Percentiles rank a stretch among this genome's conserved stretches.
These are phyloP conservation scores for Huntiella decipiens DNA, from an alignment of 2,329 filamentous ascomycete species.

Conservation along the genomic window DNA sequence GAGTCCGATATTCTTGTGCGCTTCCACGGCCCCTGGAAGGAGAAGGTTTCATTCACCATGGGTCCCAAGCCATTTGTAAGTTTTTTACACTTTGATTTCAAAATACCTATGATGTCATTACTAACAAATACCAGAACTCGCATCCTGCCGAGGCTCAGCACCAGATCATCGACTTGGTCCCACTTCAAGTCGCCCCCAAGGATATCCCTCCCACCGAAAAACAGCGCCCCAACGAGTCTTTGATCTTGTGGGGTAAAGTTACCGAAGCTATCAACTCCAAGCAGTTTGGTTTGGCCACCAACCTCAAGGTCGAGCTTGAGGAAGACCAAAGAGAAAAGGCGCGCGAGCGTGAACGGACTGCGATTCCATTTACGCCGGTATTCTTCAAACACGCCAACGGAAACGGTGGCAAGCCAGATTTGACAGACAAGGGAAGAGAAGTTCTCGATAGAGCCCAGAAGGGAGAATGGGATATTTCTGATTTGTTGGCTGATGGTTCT, in stretches of 20 bases:
- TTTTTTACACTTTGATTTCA: conserved; percentile 12
- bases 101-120: conserved; percentile 1
- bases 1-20: conserved; percentile 67
- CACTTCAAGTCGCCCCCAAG: conserved; percentile 64
- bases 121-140: conserved; percentile 19
- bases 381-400: conserved; percentile 55
- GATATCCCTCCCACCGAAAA: conserved; percentile 54
- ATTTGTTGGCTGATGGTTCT: conserved; percentile 19
- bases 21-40: conserved; percentile 74
- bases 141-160: conserved; percentile 40
- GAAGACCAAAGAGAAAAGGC: conserved; percentile 76
- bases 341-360: conserved; percentile 52
- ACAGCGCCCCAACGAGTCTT: conserved; percentile 77
- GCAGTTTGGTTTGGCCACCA: conserved; percentile 69
- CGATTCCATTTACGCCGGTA: conserved; percentile 60
- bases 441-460: conserved; percentile 34
- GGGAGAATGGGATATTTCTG: conserved; percentile 31
- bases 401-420: conserved; percentile 35
- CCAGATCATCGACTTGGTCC: conserved; percentile 74
- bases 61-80: conserved; percentile 43
- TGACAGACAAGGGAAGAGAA: conserved; percentile 33
- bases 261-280: conserved; percentile 70
- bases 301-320: conserved; percentile 77
- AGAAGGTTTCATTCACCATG: conserved; percentile 42
- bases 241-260: conserved; percentile 72